Conservation (phyloP, 1,284 basidiomycete species). For the Tylopilus sp. region DNA sequence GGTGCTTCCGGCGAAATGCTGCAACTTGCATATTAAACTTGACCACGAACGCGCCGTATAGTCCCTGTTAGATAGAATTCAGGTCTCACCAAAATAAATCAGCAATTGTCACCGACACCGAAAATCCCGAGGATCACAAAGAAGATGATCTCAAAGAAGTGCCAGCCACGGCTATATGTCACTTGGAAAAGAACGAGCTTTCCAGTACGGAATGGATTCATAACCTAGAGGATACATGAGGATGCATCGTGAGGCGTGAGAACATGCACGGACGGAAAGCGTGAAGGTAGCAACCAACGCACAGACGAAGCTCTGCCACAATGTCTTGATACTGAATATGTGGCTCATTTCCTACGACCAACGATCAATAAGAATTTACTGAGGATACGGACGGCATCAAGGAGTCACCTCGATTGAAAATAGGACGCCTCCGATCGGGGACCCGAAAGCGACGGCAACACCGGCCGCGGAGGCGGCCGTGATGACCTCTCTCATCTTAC, state of each 20-base stretch:
- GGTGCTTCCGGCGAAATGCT: conserved; percentile 86
- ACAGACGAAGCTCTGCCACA: conserved; percentile 98
- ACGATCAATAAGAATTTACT: conserved; percentile 4
- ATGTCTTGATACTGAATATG: conserved; percentile 92
- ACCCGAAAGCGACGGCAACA: conserved; percentile 95
- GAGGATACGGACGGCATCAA: not conserved
- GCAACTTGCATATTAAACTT: conserved; percentile 96
- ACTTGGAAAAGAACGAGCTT: conserved; percentile 98
- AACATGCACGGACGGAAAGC: conserved; percentile 64
- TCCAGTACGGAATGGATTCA: conserved; percentile 98
- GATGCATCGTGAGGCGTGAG: conserved; percentile 11
- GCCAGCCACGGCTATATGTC: conserved; percentile 97
- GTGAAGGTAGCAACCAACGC: conserved; percentile 96
- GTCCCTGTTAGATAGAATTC: conserved; percentile 53
- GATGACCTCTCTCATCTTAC: conserved; percentile 92
- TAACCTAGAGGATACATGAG: conserved; percentile 53
- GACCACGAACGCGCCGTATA: conserved; percentile 95
- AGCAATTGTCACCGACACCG: conserved; percentile 56
- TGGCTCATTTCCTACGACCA: conserved; percentile 90
- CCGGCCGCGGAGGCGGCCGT: conserved; percentile 96
- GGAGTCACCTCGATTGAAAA: conserved; percentile 74
- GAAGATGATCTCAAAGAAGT: conserved; percentile 98
- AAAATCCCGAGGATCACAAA: conserved; percentile 94
- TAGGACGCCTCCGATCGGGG: conserved; percentile 94
- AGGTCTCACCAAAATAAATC: not conserved